These are phyloP conservation scores for Pyrenophora seminiperda DNA, from an alignment of 2,329 filamentous ascomycete genomes.

Conservation along the genomic window DNA sequence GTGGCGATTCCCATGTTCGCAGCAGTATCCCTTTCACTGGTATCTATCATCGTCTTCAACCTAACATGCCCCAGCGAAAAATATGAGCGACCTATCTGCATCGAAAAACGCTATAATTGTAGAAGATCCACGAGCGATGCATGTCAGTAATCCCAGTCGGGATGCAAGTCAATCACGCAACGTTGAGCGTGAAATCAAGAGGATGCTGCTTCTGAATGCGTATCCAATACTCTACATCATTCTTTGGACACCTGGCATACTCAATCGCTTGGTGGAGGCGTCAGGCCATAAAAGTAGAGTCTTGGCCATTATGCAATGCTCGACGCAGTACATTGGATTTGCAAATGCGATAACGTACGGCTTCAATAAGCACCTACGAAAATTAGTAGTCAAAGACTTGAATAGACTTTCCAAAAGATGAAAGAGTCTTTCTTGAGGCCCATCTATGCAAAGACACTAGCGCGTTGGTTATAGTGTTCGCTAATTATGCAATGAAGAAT, in stretches of 20 bases:
- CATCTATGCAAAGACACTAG: too few relatives aligned
- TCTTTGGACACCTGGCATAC: constrained; percentile 43
- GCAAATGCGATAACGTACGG: constrained; percentile 28
- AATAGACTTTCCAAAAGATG: neutral
- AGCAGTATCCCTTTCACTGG: neutral
- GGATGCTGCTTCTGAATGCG: constrained; percentile 41
- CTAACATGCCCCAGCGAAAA: too few relatives aligned
- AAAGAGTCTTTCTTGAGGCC: too few relatives aligned
- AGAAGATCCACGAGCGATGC: neutral
- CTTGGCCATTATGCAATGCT: constrained; percentile 21
- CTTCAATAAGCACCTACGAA: constrained; percentile 24
- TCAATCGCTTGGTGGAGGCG: constrained; percentile 27
- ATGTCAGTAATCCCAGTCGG: neutral
- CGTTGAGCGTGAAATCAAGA: constrained; percentile 30
- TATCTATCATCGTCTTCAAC: neutral
- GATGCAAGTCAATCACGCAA: neutral
- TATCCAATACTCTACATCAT: constrained; percentile 44
- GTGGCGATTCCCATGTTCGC: too few relatives aligned
- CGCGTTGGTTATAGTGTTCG: too few relatives aligned
- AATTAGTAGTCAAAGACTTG: neutral
- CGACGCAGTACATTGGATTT: constrained; percentile 29
- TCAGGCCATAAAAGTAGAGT: constrained; percentile 13
- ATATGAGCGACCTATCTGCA: too few relatives aligned
- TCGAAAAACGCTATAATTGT: neutral
- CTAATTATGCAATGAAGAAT: too few relatives aligned